These are phyloP conservation scores for Luffa acutangula DNA, from an alignment of 306 rosid species.

Conservation along the genomic window DNA sequence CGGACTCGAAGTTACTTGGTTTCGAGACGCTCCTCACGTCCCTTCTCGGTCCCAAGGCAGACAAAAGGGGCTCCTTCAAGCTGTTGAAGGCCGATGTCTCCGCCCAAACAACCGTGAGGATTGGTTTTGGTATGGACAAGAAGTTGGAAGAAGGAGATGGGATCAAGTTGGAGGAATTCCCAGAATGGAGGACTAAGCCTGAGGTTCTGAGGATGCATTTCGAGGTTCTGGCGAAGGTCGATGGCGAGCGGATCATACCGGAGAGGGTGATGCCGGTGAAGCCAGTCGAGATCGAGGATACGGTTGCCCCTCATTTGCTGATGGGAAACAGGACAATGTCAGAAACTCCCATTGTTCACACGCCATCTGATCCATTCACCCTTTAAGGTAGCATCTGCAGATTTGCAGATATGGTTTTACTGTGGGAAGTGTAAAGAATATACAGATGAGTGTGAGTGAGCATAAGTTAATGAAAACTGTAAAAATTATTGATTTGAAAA, in stretches of 20 bases:
- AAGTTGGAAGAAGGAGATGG: conserved; percentile 66
- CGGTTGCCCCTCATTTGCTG: conserved; percentile 22
- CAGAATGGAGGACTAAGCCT: conserved; percentile 82
- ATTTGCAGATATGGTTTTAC: neutral
- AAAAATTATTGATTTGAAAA: neutral
- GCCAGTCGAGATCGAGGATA: conserved; percentile 50
- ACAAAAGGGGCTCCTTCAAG: conserved; percentile 66
- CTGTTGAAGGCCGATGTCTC: conserved; percentile 84
- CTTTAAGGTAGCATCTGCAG: conserved; percentile 16
- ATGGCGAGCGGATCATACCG: conserved; percentile 66
- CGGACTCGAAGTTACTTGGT: conserved; percentile 61
- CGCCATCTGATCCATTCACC: conserved; percentile 47
- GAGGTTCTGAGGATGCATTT: conserved; percentile 57
- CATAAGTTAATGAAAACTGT: neutral
- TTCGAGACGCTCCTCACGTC: conserved; percentile 60
- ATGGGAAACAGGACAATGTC: conserved; percentile 51
- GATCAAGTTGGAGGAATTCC: conserved; percentile 37
- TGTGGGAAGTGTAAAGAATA: conserved; percentile 19
- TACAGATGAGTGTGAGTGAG: neutral
- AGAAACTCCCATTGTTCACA: conserved; percentile 29
- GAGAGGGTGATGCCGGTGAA: conserved; percentile 55
- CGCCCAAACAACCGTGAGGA: conserved; percentile 70
- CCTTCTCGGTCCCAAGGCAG: conserved; percentile 60
- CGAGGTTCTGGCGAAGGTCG: conserved; percentile 88
- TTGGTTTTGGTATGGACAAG: conserved; percentile 82